Conservation (phyloP, 768 basidiomycete species). For the Amanita fuliginea region DNA sequence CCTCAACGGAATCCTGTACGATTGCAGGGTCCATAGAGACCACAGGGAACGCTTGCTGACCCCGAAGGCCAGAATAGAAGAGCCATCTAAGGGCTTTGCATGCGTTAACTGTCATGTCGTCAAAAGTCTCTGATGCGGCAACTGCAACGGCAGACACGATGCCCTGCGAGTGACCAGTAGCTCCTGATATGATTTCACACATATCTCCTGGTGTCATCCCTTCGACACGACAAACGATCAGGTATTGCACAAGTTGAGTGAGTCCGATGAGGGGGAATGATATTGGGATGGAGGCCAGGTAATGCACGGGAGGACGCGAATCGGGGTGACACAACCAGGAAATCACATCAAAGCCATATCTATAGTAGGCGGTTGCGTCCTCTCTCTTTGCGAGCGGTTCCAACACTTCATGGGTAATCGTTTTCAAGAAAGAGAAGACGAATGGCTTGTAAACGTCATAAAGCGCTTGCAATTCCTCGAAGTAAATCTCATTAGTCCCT, state of each 20-base stretch:
- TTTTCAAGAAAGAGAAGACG: slow-evolving; percentile 58
- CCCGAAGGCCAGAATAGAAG: slow-evolving; percentile 88
- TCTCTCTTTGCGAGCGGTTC: slow-evolving; percentile 55
- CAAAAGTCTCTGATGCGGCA: slow-evolving; percentile 66
- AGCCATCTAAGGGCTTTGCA: slow-evolving; percentile 84
- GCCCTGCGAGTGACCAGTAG: slow-evolving; percentile 97
- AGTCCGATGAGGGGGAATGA: slow-evolving; percentile 95
- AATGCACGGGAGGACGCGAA: slow-evolving; percentile 68
- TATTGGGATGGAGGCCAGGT: slow-evolving; percentile 87
- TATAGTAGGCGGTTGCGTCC: slow-evolving; percentile 55
- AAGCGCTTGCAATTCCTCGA: slow-evolving; percentile 87
- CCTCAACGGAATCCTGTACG: slow-evolving; percentile 78
- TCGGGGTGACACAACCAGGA: slow-evolving; percentile 72
- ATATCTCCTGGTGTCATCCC: slow-evolving; percentile 74
- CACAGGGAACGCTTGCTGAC: slow-evolving; percentile 90
- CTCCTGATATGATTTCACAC: slow-evolving; percentile 63
- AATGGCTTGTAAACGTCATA: slow-evolving; percentile 90
- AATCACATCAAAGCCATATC: slow-evolving; percentile 68
- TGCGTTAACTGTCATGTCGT: slow-evolving; percentile 65
- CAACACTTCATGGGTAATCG: slow-evolving; percentile 57
- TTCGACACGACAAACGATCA: slow-evolving; percentile 66
- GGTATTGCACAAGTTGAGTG: slow-evolving; percentile 91
- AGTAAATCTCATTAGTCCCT: slow-evolving; percentile 96
- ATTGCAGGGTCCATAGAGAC: slow-evolving; percentile 83
- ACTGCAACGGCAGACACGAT: slow-evolving; percentile 90